A percentile compares a stretch with the other conserved stretches of the same genome.
phyloP scores from a whole-genome alignment of 257 asterid species.

The Galeopsis tetrahit region DNA sequence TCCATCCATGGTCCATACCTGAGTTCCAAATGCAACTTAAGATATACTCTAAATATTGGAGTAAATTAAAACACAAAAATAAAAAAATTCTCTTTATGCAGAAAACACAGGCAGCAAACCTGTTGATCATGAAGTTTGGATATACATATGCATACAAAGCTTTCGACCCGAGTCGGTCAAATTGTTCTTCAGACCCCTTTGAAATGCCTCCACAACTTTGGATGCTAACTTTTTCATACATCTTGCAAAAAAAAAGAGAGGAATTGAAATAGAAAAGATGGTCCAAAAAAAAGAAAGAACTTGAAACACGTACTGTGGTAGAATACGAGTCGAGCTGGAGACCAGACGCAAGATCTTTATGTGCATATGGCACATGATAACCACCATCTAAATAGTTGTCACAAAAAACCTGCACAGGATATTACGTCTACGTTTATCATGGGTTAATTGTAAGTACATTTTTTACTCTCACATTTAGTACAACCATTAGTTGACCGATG shows the following conservation, averaged over 20 bases:
- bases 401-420: conserved; percentile 74
- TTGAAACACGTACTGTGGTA: conserved; percentile 46
- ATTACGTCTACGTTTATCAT: not conserved
- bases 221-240: conserved; percentile 82
- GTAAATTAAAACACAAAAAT: not conserved
- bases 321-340: conserved; percentile 85
- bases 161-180: conserved; percentile 69
- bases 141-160: conserved; percentile 78
- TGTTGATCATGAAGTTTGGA: conserved; percentile 93
- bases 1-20: conserved; percentile 99
- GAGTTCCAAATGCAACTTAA: conserved; percentile 16
- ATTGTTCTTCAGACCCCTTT: conserved; percentile 38
- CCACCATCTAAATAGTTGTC: conserved; percentile 97
- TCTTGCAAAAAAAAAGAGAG: conserved; percentile 38
- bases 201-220: conserved; percentile 65
- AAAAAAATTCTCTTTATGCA: not conserved
- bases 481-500: too few species aligned
- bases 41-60: not conserved
- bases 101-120: conserved; percentile 46
- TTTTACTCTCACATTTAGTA: too few species aligned
- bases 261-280: too few species aligned
- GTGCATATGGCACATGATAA: conserved; percentile 88
- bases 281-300: not conserved
- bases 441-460: too few species aligned
- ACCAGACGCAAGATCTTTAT: conserved; percentile 80